phyloP scores from a whole-genome alignment of 2,329 filamentous ascomycete species.

The Trichoderma afroharzianum region DNA sequence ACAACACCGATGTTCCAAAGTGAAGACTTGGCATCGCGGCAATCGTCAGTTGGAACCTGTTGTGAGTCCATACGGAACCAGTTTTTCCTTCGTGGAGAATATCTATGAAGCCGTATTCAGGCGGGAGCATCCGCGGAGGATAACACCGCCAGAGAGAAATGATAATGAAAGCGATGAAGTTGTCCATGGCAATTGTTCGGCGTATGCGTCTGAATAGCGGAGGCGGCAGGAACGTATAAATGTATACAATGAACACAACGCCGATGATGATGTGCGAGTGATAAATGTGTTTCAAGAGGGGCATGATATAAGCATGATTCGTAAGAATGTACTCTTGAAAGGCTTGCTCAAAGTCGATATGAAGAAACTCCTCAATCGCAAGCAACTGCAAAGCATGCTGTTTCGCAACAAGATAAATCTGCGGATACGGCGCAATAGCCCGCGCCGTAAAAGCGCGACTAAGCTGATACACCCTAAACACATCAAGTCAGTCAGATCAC shows the following conservation, averaged over 20 bases:
- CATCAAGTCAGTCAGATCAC: no score
- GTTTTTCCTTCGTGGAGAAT: background rate
- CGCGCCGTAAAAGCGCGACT: background rate
- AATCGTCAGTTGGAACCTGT: background rate
- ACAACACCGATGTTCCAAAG: background rate
- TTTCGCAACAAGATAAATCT: background rate
- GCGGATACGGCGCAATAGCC: background rate
- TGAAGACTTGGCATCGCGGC: slow-evolving; percentile 4
- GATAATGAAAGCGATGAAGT: background rate
- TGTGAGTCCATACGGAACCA: background rate
- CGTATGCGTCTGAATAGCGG: background rate
- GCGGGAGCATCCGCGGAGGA: background rate
- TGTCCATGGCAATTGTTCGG: slow-evolving; percentile 2
- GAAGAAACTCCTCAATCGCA: background rate
- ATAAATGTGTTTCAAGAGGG: background rate
- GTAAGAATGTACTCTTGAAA: background rate
- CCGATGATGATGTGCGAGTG: slow-evolving; percentile 8
- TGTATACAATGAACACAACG: slow-evolving; percentile 3
- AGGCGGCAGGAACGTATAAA: background rate
- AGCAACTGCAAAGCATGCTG: background rate
- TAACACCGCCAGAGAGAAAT: background rate
- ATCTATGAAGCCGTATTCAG: slow-evolving; percentile 5
- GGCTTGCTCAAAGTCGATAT: slow-evolving; percentile 2
- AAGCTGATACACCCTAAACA: slow-evolving; percentile 9
- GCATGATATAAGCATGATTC: background rate